A percentile compares a stretch with the other conserved stretches of the same genome.
phyloP scores from a whole-genome alignment of 257 asterid genomes.

The Cruciata laevipes region DNA sequence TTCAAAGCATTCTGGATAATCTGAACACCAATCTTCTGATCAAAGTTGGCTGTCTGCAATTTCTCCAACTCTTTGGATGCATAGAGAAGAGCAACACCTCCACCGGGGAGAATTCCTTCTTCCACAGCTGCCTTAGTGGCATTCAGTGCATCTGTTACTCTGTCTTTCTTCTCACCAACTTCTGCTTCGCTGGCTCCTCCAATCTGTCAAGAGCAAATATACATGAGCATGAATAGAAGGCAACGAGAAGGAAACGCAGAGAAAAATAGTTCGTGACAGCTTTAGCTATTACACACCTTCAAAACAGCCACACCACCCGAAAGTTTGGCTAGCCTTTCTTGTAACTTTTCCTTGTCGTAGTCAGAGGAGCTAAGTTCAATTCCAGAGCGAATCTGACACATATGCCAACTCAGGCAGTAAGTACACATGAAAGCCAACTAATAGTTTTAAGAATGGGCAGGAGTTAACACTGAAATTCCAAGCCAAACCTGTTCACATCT shows the following conservation, averaged over 20 bases:
- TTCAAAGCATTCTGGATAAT: slow-evolving; percentile 80
- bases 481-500: slow-evolving; percentile 74
- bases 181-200: slow-evolving; percentile 98
- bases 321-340: slow-evolving; percentile 88
- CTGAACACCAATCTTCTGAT: slow-evolving; percentile 24
- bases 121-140: slow-evolving; percentile 98
- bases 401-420: background rate
- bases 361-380: slow-evolving; percentile 82
- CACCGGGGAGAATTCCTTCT: slow-evolving; percentile 81
- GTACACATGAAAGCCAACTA: background rate
- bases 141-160: slow-evolving; percentile 90
- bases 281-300: slow-evolving; percentile 39
- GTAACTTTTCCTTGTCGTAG: slow-evolving; percentile 88
- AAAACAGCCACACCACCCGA: slow-evolving; percentile 98
- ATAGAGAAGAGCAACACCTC: slow-evolving; percentile 17
- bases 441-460: no score
- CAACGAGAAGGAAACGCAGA: background rate
- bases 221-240: background rate
- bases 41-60: slow-evolving; percentile 18
- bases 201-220: slow-evolving; percentile 40
- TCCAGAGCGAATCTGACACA: slow-evolving; percentile 58
- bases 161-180: slow-evolving; percentile 90
- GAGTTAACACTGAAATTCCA: background rate
- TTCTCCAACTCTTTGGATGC: slow-evolving; percentile 21
- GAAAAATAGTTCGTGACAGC: background rate